A percentile compares a stretch with the other conserved stretches of the same genome.
Evolutionary conservation across 148 eudicot genomes (phyloP).

Genomic region (Nepenthes mirabilis): DNA sequence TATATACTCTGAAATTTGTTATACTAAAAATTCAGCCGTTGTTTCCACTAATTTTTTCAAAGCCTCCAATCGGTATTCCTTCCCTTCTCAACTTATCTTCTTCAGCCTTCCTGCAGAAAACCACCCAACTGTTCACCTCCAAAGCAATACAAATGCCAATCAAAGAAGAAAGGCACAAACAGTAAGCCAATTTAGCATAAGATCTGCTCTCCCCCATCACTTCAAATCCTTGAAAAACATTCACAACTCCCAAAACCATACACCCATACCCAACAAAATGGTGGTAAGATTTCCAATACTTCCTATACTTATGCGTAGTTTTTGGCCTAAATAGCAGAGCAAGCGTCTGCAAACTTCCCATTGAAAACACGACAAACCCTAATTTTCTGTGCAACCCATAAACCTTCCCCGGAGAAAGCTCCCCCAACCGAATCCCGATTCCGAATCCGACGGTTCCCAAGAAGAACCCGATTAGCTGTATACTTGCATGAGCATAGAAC

Average conservation of each 20-base stretch:
- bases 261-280: conserved; percentile 95
- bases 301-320: conserved; percentile 72
- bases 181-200: conserved; percentile 56
- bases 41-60: conserved; percentile 30
- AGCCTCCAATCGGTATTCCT: conserved; percentile 29
- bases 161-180: conserved; percentile 62
- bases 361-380: conserved; percentile 52
- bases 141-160: conserved; percentile 67
- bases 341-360: conserved; percentile 66
- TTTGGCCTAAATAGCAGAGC: conserved; percentile 82
- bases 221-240: conserved; percentile 84
- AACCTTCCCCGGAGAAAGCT: conserved; percentile 60
- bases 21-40: conserved; percentile 4
- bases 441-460: conserved; percentile 68
- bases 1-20: too few species aligned
- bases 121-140: conserved; percentile 91
- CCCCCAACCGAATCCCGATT: conserved; percentile 66
- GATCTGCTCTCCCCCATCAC: conserved; percentile 66
- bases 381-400: conserved; percentile 66
- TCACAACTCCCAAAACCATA: conserved; percentile 71
- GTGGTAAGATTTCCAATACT: conserved; percentile 96
- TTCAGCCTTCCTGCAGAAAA: conserved; percentile 83
- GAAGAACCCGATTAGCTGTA: conserved; percentile 53
- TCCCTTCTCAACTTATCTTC: conserved; percentile 82
- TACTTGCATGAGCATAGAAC: conserved; percentile 79